Percentiles rank a stretch among this genome's conserved stretches.
These are phyloP conservation scores for Tanacetum coccineum DNA, from an alignment of 129 eudicot species.

Conservation along the genomic window DNA sequence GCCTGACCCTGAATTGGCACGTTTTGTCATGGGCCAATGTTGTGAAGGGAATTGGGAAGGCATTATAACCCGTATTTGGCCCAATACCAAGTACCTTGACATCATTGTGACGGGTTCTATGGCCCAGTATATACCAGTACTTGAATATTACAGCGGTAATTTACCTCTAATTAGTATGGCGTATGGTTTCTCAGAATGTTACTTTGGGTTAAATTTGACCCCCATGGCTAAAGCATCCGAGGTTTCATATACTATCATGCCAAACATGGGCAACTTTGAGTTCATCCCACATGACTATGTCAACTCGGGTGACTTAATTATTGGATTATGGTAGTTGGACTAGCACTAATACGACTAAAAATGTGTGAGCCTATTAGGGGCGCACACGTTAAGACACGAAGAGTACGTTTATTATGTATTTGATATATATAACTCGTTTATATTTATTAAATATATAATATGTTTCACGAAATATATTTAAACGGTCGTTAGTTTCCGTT, in stretches of 20 bases:
- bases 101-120: slow-evolving; percentile 64
- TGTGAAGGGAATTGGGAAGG: slow-evolving; percentile 53
- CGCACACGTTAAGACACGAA: too few relatives aligned
- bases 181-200: slow-evolving; percentile 65
- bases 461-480: too few relatives aligned
- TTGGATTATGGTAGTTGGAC: too few relatives aligned
- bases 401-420: too few relatives aligned
- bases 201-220: slow-evolving; percentile 47
- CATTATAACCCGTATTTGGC: slow-evolving; percentile 56
- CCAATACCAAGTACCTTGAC: slow-evolving; percentile 60
- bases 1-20: slow-evolving; percentile 55
- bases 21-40: slow-evolving; percentile 35
- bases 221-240: slow-evolving; percentile 55
- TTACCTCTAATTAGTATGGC: slow-evolving; percentile 44
- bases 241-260: slow-evolving; percentile 60
- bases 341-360: too few relatives aligned
- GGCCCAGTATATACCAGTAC: slow-evolving; percentile 53
- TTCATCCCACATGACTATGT: slow-evolving; percentile 57
- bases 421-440: too few relatives aligned
- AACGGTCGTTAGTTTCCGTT: too few relatives aligned
- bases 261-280: slow-evolving; percentile 66
- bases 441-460: too few relatives aligned
- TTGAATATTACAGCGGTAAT: slow-evolving; percentile 53
- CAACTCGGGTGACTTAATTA: slow-evolving; percentile 32
- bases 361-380: too few relatives aligned